A percentile compares a stretch with the other conserved stretches of the same genome.
phyloP scores from a whole-genome alignment of 805 yeast genomes.

The Kodamaea kaohsiungensis region DNA sequence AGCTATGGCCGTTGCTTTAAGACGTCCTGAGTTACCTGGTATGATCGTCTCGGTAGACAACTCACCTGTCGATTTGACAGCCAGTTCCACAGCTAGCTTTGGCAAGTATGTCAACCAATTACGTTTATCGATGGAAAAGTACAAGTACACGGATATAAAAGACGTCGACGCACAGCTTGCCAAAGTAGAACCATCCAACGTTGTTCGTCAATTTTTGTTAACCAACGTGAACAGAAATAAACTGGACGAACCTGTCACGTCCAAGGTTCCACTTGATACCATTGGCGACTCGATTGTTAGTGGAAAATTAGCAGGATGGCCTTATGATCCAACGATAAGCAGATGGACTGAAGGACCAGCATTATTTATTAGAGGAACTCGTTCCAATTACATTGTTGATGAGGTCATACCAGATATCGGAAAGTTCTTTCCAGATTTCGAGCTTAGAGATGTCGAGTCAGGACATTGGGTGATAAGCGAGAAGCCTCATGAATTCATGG shows the following conservation, averaged over 20 bases:
- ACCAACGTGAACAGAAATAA: constrained; percentile 60
- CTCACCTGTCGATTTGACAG: constrained; percentile 72
- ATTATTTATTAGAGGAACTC: constrained; percentile 75
- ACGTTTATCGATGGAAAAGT: constrained; percentile 52
- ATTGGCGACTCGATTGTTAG: constrained; percentile 64
- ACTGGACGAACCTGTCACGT: constrained; percentile 40
- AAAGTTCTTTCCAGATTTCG: constrained; percentile 74
- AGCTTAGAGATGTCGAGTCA: constrained; percentile 69
- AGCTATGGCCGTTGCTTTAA: constrained; percentile 81
- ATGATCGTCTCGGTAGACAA: constrained; percentile 82
- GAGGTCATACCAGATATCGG: constrained; percentile 76
- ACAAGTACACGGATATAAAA: constrained; percentile 48
- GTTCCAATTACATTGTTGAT: constrained; percentile 78
- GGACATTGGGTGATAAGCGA: constrained; percentile 96
- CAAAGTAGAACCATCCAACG: constrained; percentile 57
- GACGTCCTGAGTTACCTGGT: constrained; percentile 61
- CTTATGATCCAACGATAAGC: constrained; percentile 54
- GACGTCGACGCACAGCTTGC: constrained; percentile 69
- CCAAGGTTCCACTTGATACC: constrained; percentile 72
- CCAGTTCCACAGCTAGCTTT: constrained; percentile 52
- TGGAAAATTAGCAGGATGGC: constrained; percentile 75
- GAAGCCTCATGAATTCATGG: constrained; percentile 75
- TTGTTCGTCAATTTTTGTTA: constrained; percentile 74
- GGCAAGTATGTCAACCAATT: constrained; percentile 66
- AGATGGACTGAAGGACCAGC: constrained; percentile 68